Evolutionary conservation across 768 basidiomycete species (phyloP).

Genomic region (Cantharellus cinnabarinus): DNA sequence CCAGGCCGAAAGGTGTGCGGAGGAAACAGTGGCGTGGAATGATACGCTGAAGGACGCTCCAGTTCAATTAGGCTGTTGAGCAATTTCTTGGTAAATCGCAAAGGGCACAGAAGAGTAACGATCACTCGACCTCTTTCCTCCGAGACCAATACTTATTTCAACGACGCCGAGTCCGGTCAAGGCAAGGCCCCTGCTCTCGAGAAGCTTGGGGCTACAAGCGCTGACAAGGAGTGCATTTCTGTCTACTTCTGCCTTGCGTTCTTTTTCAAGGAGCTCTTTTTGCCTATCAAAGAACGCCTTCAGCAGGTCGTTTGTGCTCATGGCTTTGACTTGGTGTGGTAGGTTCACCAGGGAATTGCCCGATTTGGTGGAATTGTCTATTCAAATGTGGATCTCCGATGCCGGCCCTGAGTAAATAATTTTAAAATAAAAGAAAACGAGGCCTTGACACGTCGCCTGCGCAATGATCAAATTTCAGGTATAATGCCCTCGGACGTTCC

Average conservation of each 20-base stretch:
- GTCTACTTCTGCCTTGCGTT: constrained; percentile 71
- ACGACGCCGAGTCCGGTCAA: constrained; percentile 51
- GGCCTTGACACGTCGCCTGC: too few species aligned
- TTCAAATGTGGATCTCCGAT: too few species aligned
- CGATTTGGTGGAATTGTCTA: background rate
- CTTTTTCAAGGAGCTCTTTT: constrained; percentile 39
- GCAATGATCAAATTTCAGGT: too few species aligned
- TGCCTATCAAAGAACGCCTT: constrained; percentile 48
- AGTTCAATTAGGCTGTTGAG: constrained; percentile 58
- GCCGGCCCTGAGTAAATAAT: too few species aligned
- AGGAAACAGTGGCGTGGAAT: constrained; percentile 48
- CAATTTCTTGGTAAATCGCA: background rate
- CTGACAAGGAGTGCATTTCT: constrained; percentile 58
- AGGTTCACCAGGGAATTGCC: background rate
- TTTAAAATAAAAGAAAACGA: too few species aligned
- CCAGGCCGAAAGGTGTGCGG: constrained; percentile 84
- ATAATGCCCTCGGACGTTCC: too few species aligned
- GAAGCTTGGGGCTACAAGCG: constrained; percentile 59
- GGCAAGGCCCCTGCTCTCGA: constrained; percentile 79
- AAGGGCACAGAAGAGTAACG: background rate
- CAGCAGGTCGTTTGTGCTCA: constrained; percentile 13
- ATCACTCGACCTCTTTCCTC: constrained; percentile 61
- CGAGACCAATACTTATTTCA: constrained; percentile 63
- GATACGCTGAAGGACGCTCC: constrained; percentile 64
- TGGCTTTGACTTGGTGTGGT: background rate